These are phyloP conservation scores for Wickerhamomyces bovis DNA, from an alignment of 805 yeast species.

Conservation along the genomic window DNA sequence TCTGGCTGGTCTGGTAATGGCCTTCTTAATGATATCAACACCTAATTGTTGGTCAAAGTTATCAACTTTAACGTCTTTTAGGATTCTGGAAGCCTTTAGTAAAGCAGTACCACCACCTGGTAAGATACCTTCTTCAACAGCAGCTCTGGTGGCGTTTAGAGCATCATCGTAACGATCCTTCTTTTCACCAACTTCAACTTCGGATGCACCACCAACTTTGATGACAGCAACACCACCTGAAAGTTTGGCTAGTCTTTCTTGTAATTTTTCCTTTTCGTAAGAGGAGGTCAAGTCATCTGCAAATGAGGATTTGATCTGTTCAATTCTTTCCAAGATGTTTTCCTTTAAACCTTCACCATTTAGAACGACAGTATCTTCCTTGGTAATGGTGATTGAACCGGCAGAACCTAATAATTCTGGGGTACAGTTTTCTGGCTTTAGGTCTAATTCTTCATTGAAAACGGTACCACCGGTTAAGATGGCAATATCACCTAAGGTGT, in stretches of 20 bases:
- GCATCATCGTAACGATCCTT: slow-evolving; percentile 99
- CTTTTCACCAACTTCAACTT: slow-evolving; percentile 99
- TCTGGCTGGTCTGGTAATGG: slow-evolving; percentile 94
- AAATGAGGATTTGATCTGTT: slow-evolving; percentile 31
- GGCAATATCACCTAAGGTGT: slow-evolving; percentile 91
- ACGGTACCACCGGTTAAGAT: slow-evolving; percentile 73
- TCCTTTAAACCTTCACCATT: slow-evolving; percentile 94
- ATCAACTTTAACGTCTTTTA: slow-evolving; percentile 69
- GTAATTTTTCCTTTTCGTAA: slow-evolving; percentile 96
- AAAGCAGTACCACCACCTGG: slow-evolving; percentile 99
- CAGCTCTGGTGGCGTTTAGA: slow-evolving; percentile 97
- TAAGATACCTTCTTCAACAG: slow-evolving; percentile 97
- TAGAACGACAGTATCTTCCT: slow-evolving; percentile 92
- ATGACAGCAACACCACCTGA: slow-evolving; percentile 99
- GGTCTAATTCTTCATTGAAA: slow-evolving; percentile 63
- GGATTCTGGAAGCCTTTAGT: slow-evolving; percentile 67
- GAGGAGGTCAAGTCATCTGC: slow-evolving; percentile 28
- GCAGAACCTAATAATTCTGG: slow-evolving; percentile 86
- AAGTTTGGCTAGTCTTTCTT: slow-evolving; percentile 95
- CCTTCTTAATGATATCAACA: slow-evolving; percentile 89
- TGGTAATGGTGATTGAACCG: slow-evolving; percentile 89
- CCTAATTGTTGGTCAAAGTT: slow-evolving; percentile 93
- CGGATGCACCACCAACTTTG: slow-evolving; percentile 96
- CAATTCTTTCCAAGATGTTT: slow-evolving; percentile 82
- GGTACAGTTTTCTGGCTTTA: slow-evolving; percentile 95